These are phyloP conservation scores for Mrakia frigida DNA, from an alignment of 768 basidiomycete species.

Conservation along the genomic window DNA sequence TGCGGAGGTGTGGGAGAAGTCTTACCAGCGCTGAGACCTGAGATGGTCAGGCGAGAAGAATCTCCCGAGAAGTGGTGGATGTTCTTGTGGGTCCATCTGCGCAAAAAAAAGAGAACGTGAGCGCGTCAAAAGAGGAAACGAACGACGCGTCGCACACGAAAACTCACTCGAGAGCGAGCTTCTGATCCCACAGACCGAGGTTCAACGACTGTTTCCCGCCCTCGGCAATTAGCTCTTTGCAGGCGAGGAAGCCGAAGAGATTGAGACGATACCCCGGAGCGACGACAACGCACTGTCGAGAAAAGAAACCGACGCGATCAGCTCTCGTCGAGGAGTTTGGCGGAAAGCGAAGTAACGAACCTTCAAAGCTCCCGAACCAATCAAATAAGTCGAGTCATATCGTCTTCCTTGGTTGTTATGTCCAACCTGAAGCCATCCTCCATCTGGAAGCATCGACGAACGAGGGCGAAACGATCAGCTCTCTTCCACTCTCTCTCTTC, in stretches of 20 bases:
- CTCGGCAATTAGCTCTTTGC: constrained; percentile 16
- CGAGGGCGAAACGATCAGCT: background rate
- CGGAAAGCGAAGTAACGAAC: background rate
- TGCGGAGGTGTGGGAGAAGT: no score
- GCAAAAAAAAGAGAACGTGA: background rate
- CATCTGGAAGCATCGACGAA: background rate
- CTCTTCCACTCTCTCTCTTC: background rate
- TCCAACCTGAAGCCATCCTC: constrained; percentile 24
- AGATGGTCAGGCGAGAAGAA: background rate
- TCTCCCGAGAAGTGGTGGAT: background rate
- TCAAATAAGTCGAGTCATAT: background rate
- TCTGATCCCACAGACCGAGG: constrained; percentile 22
- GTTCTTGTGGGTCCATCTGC: constrained; percentile 9
- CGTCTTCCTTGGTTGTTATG: constrained; percentile 19
- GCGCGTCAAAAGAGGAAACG: no score
- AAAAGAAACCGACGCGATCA: no score
- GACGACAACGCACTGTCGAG: constrained; percentile 11
- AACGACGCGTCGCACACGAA: background rate
- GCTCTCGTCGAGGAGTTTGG: no score
- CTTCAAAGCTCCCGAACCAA: background rate
- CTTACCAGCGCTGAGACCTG: constrained; percentile 4
- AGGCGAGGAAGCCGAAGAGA: constrained; percentile 21
- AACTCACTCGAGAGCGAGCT: constrained; percentile 11
- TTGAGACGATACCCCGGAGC: constrained; percentile 10
- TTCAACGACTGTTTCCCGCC: constrained; percentile 7